Evolutionary conservation across 148 eudicot species (phyloP), one percentile per base, ranked within the genome.

Genomic region (Arbutus unedo): DNA sequence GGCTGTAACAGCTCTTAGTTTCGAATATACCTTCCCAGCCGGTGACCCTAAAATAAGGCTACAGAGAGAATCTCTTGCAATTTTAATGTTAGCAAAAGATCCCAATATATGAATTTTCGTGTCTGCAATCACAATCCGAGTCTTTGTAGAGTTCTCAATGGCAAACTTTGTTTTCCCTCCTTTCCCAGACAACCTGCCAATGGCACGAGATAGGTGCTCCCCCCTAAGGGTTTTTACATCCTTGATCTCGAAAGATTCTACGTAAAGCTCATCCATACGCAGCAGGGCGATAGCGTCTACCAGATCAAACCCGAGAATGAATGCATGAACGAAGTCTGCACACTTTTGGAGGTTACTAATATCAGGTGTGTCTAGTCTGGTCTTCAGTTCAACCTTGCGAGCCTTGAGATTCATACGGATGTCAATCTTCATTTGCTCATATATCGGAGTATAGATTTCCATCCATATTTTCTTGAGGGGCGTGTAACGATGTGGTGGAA

Each of bases 121-220:
- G 76, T 93, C 93, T 0, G 98, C 98, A 84, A 94, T 92, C 53
- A 94, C 98, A 81, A 94, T 94, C 76, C 98, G 84, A 0, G 98
- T 94, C 86, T 86, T 91, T 0, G 98, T 94, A 0, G 98, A 89
- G 64, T 94, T 94, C 87, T 94, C 98, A 57, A 94, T 93, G 2
- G 98, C 98, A 79, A 94, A 94, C 84, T 90, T 94, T 2, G 97
- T 93, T 74, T 90, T 93, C 49, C 98, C 98, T 44, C 97, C 98
- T 85, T 94, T 94, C 23, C 98, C 98, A 18, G 95, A 91, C 43
- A 94, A 81, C 76, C 98, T 90, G 10, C 98, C 98, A 4, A 93
- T 94, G 8, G 98, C 98, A 70, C 98, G 88, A 0, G 98, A 94
- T 41, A 89, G 68, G 74, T 94, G 98, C 87, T 94, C 97, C 2